Evolutionary conservation across 2,329 filamentous ascomycete species (phyloP), one percentile per base, ranked within the genome.

Genomic region (Allantophomopsis cytisporea): DNA sequence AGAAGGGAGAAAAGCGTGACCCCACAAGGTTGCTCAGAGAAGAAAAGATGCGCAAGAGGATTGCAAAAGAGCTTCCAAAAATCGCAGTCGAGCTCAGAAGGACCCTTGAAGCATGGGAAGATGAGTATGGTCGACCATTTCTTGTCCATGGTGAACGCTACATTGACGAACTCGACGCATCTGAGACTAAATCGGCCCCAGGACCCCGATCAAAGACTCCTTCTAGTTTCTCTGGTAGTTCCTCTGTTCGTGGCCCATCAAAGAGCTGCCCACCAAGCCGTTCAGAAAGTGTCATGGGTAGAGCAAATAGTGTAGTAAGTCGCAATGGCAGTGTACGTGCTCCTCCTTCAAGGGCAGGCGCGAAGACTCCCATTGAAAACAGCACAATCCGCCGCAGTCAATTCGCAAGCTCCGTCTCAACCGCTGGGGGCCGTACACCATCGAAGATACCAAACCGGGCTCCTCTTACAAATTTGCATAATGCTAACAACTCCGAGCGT

Each of bases 31-130:
- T 98, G 13, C 68, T 98, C 39, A 75, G 91, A 21, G 91, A 98
- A 56, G 91, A 98, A 64, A 98, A 96, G 71, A 94, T 94, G 85
- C 79, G 91, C 43, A 98, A 98, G 73, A 75, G 88, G 42, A 95
- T 98, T 45, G 74, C 88, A 18, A 98, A 96, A 60, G 91, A 98
- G 55, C 67, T 98, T 21, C 91, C 91, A 41, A 96, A 94, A 64
- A 71, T 98, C 34, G 80, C 89, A 42, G 72, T 71, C 1, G 87
- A 96, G n/a, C 64, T 98, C 42, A 74, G 75, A 47, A 89, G 80
- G 57, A 69, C 73, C n/a, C 70, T 98, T 20, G 83, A 89, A 55
- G 65, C 71, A 35, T 98, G 86, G 79, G 91, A 98, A 57, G 82
- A 94, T 39, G 91, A 96, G 54, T 95, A 89, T 57, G 89, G 87